Base-by-base conservation (phyloP, 164 flowering plant species). In the Euptelea pleiosperma region DNA sequence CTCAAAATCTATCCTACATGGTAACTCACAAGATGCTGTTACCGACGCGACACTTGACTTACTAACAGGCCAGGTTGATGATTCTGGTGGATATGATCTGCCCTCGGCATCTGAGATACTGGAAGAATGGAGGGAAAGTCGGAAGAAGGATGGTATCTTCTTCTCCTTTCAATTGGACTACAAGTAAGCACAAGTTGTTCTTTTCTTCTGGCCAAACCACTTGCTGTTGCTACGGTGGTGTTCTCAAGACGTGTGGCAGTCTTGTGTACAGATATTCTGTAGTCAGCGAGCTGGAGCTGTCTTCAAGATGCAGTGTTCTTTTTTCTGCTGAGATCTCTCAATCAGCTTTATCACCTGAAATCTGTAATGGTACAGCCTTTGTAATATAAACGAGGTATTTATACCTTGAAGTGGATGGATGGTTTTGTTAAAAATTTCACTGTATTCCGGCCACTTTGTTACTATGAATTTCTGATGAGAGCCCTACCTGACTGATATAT, bases 81-180 rank as follows among this genome's bases (percentile, higher is more conserved):
- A 65, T 10, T 18, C 60, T 31, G 18, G 30, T 11, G 64, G 34
- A 29, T 57, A 75, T 1, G 48, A 67, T n/a, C 30, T 62, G 53
- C 92, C 91, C 6, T 75, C 93, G 1, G 93, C 89, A 19, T 6
- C 65, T 60, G 86, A 82, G 57, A 85, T 86, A 52, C 71, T 89
- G 29, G 67, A 79, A 49, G 53, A 68, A 11, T 86, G 98, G 98
- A 75, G 78, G 56, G 71, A 77, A 58, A 76, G 70, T 60, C 71
- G 86, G 60, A 63, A 59, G 18, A 68, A 61, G 40, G 83, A 82
- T 62, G 81, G 75, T 29, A 58, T 66, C 14, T 45, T 65, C 51
- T 60, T 68, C 40, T 70, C 69, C 12, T 60, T 66, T 54, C 66
- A 62, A 36, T 41, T 41, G 18, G 52, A 67, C 14, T 16, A 29